Percentiles rank a stretch among this genome's conserved stretches.
phyloP scores from a whole-genome alignment of 1,139 yeast species.

The Yamadazyma friedrichii region DNA sequence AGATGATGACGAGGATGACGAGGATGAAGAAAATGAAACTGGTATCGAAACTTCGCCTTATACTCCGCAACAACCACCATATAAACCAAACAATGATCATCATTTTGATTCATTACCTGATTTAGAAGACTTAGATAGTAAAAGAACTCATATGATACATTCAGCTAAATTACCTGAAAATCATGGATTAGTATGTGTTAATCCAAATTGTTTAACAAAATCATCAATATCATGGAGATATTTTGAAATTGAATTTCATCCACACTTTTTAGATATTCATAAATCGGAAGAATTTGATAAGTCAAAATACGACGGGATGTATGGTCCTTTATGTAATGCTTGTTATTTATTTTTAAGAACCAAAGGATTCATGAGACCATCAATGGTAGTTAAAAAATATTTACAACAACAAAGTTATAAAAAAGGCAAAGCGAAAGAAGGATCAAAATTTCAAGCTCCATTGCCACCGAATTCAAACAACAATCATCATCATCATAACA shows the following conservation, averaged over 20 bases:
- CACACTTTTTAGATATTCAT: conserved; percentile 38
- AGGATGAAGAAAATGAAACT: conserved; percentile 17
- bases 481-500: not conserved
- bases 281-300: conserved; percentile 41
- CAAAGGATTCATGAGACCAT: conserved; percentile 54
- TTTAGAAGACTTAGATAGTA: conserved; percentile 46
- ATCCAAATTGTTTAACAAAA: conserved; percentile 42
- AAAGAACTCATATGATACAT: conserved; percentile 44
- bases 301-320: conserved; percentile 47
- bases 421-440: conserved; percentile 20
- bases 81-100: conserved; percentile 18
- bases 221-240: conserved; percentile 48
- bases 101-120: conserved; percentile 42
- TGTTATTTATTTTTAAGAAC: conserved; percentile 47
- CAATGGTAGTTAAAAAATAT: conserved; percentile 47
- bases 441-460: conserved; percentile 7
- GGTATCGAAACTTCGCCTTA: conserved; percentile 34
- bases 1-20: conserved; percentile 17
- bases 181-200: conserved; percentile 44
- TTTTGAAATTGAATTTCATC: conserved; percentile 43
- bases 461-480: not conserved
- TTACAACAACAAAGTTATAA: conserved; percentile 47
- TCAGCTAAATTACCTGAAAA: conserved; percentile 36
- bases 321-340: conserved; percentile 52
- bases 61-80: conserved; percentile 44